Conservation (phyloP, 2,329 filamentous ascomycete genomes). For the Apiospora sp. region DNA sequence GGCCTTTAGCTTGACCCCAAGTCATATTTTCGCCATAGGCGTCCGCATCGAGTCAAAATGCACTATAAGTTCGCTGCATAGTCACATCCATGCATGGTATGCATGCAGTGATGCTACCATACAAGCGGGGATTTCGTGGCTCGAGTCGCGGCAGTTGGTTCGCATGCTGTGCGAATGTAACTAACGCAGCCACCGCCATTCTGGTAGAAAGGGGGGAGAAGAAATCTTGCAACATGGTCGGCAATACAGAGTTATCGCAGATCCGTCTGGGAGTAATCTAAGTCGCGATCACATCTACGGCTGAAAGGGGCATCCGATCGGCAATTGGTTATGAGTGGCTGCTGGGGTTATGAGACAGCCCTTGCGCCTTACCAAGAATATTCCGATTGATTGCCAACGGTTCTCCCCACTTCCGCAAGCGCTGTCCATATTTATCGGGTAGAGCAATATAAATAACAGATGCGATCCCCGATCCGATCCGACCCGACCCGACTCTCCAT, state of each 20-base stretch:
- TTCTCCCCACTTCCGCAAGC: not conserved
- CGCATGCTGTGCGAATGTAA: constrained; percentile 5
- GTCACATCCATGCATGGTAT: not conserved
- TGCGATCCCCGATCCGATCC: constrained; percentile 9
- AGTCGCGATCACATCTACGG: not conserved
- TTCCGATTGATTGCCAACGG: not conserved
- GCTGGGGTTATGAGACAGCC: not conserved
- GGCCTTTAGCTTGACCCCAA: not conserved
- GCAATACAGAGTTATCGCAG: not conserved
- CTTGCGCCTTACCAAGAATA: not conserved
- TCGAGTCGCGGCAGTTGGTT: constrained; percentile 17
- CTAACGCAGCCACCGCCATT: not conserved
- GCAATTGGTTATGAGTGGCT: not conserved
- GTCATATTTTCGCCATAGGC: not conserved
- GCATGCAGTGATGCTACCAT: not conserved
- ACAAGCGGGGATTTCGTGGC: not conserved
- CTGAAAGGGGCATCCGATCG: constrained; percentile 2
- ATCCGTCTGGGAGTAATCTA: constrained; percentile 2
- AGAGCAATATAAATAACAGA: not conserved
- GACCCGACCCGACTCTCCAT: not conserved
- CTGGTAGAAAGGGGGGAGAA: too few species aligned
- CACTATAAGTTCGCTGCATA: not conserved
- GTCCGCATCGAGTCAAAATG: not conserved
- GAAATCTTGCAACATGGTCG: not conserved
- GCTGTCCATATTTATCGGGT: not conserved